Evolutionary conservation across 257 asterid genomes (phyloP).

Genomic region (Nemophila menziesii): DNA sequence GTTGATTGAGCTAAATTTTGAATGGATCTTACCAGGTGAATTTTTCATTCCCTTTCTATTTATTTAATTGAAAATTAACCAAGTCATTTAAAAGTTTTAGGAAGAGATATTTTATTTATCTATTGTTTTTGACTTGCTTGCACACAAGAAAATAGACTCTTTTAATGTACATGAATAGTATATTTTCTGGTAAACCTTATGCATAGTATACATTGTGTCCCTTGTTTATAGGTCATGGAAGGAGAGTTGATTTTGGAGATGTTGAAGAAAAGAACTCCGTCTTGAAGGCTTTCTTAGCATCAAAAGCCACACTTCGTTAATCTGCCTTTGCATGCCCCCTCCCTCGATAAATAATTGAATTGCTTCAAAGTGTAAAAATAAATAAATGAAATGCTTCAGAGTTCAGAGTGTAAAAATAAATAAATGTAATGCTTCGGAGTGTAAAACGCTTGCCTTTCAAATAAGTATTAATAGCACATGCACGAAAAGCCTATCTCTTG

Average conservation of each 20-base stretch:
- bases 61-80: not conserved
- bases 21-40: constrained; percentile 70
- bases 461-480: too few relatives aligned
- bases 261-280: constrained; percentile 2
- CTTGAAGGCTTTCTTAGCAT: constrained; percentile 5
- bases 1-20: constrained; percentile 52
- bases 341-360: not conserved
- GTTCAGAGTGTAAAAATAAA: too few relatives aligned
- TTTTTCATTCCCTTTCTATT: not conserved
- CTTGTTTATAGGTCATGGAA: constrained; percentile 9
- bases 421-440: too few relatives aligned
- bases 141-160: too few relatives aligned
- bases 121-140: too few relatives aligned
- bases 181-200: not conserved
- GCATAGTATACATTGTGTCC: not conserved
- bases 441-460: too few relatives aligned
- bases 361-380: too few relatives aligned
- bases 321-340: not conserved
- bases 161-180: not conserved
- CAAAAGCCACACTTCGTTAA: not conserved
- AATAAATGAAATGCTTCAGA: too few relatives aligned
- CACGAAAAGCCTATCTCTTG: too few relatives aligned
- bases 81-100: not conserved
- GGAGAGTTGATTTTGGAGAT: constrained; percentile 6
- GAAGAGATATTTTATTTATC: too few relatives aligned